Evolutionary conservation across 2,329 filamentous ascomycete species (phyloP).

Genomic region (Aspergillus cejpii): DNA sequence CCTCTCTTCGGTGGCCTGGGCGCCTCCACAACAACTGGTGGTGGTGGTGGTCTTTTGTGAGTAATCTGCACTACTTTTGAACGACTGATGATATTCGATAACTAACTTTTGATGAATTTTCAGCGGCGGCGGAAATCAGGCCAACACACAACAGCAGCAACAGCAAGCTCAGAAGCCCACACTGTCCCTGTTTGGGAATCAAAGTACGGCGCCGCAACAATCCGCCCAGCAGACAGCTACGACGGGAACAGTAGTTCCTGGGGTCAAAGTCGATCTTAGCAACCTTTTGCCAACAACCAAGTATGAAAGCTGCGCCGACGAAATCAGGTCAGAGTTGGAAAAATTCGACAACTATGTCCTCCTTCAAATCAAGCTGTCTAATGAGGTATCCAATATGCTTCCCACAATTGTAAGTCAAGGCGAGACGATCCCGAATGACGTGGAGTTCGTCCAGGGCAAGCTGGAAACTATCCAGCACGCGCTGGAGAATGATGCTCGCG

Average conservation of each 20-base stretch:
- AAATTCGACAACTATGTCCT: constrained; percentile 73
- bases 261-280: constrained; percentile 69
- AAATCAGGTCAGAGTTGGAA: constrained; percentile 71
- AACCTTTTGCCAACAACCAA: constrained; percentile 81
- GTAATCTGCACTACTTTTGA: constrained; percentile 9
- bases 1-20: constrained; percentile 32
- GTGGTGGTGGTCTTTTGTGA: constrained; percentile 33
- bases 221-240: constrained; percentile 31
- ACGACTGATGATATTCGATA: background rate
- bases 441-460: constrained; percentile 56
- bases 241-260: constrained; percentile 48
- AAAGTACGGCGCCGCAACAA: constrained; percentile 26
- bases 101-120: constrained; percentile 1
- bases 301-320: constrained; percentile 80
- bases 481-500: constrained; percentile 56
- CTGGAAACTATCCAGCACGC: constrained; percentile 58
- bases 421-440: constrained; percentile 58
- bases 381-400: constrained; percentile 67
- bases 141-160: constrained; percentile 27
- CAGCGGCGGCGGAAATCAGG: constrained; percentile 22
- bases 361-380: constrained; percentile 64
- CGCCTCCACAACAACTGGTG: constrained; percentile 22
- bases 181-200: constrained; percentile 36
- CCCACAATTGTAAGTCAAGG: constrained; percentile 58
- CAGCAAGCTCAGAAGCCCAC: constrained; percentile 47